A percentile compares a stretch with the other conserved stretches of the same genome.
These are phyloP conservation scores for Rhodotorula sp. DNA, from an alignment of 1,284 basidiomycete genomes.

Conservation along the genomic window DNA sequence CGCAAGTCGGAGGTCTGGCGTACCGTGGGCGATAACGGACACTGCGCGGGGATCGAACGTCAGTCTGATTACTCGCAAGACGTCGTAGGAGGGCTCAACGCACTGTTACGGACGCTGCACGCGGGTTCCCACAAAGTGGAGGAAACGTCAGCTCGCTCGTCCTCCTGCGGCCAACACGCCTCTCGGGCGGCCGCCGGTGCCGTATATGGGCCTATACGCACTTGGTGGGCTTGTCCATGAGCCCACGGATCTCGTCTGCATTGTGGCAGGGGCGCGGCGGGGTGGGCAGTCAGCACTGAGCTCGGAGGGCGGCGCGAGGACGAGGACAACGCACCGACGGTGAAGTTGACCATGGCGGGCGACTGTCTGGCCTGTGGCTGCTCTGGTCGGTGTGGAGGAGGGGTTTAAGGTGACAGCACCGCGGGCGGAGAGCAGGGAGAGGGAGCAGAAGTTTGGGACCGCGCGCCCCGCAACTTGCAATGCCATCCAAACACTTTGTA, in stretches of 20 bases:
- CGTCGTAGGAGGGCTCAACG: neutral
- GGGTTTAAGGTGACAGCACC: constrained; percentile 6
- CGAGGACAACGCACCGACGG: constrained; percentile 32
- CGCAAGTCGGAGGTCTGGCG: constrained; percentile 8
- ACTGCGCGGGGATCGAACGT: constrained; percentile 18
- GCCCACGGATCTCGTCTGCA: constrained; percentile 44
- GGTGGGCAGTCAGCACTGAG: constrained; percentile 4
- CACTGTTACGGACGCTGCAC: constrained; percentile 42
- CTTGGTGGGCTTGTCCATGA: constrained; percentile 45
- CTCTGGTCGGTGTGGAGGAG: constrained; percentile 1
- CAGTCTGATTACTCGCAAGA: neutral
- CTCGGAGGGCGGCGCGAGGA: neutral
- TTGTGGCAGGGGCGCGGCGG: neutral
- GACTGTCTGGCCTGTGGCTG: constrained; percentile 3
- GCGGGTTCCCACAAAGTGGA: neutral
- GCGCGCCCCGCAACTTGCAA: too few relatives aligned
- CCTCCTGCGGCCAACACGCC: neutral
- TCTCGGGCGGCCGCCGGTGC: too few relatives aligned
- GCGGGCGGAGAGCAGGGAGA: constrained; percentile 4
- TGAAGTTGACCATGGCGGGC: constrained; percentile 41
- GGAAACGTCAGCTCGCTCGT: constrained; percentile 12
- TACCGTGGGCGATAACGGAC: constrained; percentile 50
- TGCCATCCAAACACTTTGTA: too few relatives aligned
- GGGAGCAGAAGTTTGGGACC: neutral
- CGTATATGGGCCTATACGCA: neutral